Percentiles rank a stretch among this genome's conserved stretches.
phyloP scores from a whole-genome alignment of 2,329 filamentous ascomycete genomes.

The Fusarium sp. region DNA sequence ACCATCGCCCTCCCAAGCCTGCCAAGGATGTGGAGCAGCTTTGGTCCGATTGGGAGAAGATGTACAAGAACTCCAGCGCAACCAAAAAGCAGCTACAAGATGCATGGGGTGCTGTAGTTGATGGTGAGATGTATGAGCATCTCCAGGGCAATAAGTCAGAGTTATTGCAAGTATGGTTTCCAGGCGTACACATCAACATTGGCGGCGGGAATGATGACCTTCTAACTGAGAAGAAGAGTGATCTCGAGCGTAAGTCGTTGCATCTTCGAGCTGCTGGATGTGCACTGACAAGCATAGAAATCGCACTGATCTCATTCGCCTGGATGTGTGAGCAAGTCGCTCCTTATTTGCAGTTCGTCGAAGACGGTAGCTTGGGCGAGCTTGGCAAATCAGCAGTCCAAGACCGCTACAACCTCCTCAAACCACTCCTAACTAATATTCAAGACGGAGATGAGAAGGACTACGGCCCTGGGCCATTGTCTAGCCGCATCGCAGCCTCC shows the following conservation, averaged over 20 bases:
- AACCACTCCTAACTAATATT: constrained; percentile 29
- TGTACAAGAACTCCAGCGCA: constrained; percentile 4
- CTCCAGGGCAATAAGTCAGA: constrained; percentile 21
- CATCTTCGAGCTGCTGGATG: neutral
- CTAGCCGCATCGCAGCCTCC: constrained; percentile 10
- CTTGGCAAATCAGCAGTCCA: constrained; percentile 29
- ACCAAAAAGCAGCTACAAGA: constrained; percentile 15
- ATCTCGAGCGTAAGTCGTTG: constrained; percentile 34
- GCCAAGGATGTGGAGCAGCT: constrained; percentile 15
- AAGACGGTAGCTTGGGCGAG: constrained; percentile 11
- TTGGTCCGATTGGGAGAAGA: constrained; percentile 17
- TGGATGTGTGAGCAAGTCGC: constrained; percentile 42
- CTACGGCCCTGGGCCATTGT: constrained; percentile 17
- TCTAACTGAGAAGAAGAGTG: constrained; percentile 36
- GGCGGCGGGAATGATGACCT: constrained; percentile 34
- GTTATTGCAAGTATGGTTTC: constrained; percentile 41
- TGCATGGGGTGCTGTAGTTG: constrained; percentile 27
- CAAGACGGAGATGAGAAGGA: constrained; percentile 30
- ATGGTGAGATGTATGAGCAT: constrained; percentile 32
- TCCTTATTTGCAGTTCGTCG: constrained; percentile 24
- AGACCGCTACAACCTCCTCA: constrained; percentile 33
- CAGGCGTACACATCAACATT: constrained; percentile 42
- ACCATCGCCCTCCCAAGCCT: neutral
- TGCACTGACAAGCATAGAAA: constrained; percentile 28
- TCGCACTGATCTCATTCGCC: constrained; percentile 38